Conservation (phyloP, 2,329 filamentous ascomycete genomes). For the Neonectria hederae region DNA sequence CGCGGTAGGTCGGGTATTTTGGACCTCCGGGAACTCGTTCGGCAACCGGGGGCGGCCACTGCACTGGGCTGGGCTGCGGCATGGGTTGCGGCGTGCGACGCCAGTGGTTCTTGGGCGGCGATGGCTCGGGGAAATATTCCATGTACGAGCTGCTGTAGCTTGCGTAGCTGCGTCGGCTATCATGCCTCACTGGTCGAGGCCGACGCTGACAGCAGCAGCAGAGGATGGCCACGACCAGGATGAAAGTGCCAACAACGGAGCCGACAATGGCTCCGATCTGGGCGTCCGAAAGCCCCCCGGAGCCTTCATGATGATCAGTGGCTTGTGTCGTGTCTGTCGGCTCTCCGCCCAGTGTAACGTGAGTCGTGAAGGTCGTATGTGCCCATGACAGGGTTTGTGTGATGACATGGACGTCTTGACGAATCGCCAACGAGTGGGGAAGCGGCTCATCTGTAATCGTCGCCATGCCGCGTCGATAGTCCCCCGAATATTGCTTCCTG, state of each 20-base stretch:
- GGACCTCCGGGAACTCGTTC: slow-evolving; percentile 48
- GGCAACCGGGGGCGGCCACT: slow-evolving; percentile 31
- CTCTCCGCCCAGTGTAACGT: slow-evolving; percentile 44
- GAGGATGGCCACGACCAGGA: slow-evolving; percentile 46
- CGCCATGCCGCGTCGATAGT: slow-evolving; percentile 13
- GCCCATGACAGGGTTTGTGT: slow-evolving; percentile 50
- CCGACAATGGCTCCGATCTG: slow-evolving; percentile 55
- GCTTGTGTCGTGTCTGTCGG: slow-evolving; percentile 16
- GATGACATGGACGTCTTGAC: slow-evolving; percentile 44
- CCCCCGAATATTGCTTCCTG: background rate
- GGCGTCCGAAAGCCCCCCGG: slow-evolving; percentile 44
- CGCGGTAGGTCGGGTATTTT: slow-evolving; percentile 46
- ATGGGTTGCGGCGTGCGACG: background rate
- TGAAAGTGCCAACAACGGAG: slow-evolving; percentile 49
- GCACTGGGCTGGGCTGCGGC: slow-evolving; percentile 21
- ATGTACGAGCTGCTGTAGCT: slow-evolving; percentile 26
- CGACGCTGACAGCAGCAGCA: slow-evolving; percentile 40
- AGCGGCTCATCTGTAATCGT: slow-evolving; percentile 15
- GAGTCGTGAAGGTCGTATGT: slow-evolving; percentile 49
- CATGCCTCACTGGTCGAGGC: slow-evolving; percentile 3
- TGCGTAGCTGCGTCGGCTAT: slow-evolving; percentile 26
- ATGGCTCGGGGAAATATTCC: slow-evolving; percentile 25
- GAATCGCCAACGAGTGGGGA: slow-evolving; percentile 31
- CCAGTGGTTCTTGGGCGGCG: background rate
- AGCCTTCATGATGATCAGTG: slow-evolving; percentile 23